Percentiles rank a stretch among this genome's conserved stretches.
These are phyloP conservation scores for Chimonanthus praecox DNA, from an alignment of 164 flowering plant genomes.

Conservation along the genomic window DNA sequence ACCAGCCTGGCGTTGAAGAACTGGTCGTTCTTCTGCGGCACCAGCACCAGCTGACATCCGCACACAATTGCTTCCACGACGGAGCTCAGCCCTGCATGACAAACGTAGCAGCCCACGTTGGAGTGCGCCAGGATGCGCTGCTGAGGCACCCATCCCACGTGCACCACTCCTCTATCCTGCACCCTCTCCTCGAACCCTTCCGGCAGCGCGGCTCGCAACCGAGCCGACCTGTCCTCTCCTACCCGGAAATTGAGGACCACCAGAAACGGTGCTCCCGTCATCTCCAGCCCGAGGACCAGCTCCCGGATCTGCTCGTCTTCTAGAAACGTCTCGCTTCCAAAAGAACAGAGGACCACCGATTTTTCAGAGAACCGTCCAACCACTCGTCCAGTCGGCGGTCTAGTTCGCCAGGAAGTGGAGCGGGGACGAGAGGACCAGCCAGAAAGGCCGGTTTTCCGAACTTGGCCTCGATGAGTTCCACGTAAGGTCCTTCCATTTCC, in stretches of 20 bases:
- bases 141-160: constrained; percentile 17
- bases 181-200: constrained; percentile 5
- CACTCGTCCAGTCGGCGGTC: constrained; percentile 26
- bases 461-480: constrained; percentile 5
- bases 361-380: constrained; percentile 20
- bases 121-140: constrained; percentile 10
- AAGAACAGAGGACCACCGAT: constrained; percentile 28
- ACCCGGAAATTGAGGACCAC: constrained; percentile 7
- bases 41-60: constrained; percentile 10
- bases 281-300: constrained; percentile 28
- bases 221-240: neutral
- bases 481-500: constrained; percentile 14
- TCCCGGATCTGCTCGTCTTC: constrained; percentile 24
- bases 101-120: constrained; percentile 8
- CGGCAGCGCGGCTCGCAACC: neutral
- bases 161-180: constrained; percentile 11
- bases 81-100: constrained; percentile 8
- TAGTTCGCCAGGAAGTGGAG: constrained; percentile 6
- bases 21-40: neutral
- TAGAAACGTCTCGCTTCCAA: constrained; percentile 29
- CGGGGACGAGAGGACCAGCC: constrained; percentile 16
- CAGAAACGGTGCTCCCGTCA: constrained; percentile 26
- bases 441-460: constrained; percentile 10
- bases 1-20: constrained; percentile 15
- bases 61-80: constrained; percentile 7